A percentile compares a stretch with the other conserved stretches of the same genome.
Evolutionary conservation across 2,329 filamentous ascomycete genomes (phyloP).

Genomic region (Emergomyces orientalis): DNA sequence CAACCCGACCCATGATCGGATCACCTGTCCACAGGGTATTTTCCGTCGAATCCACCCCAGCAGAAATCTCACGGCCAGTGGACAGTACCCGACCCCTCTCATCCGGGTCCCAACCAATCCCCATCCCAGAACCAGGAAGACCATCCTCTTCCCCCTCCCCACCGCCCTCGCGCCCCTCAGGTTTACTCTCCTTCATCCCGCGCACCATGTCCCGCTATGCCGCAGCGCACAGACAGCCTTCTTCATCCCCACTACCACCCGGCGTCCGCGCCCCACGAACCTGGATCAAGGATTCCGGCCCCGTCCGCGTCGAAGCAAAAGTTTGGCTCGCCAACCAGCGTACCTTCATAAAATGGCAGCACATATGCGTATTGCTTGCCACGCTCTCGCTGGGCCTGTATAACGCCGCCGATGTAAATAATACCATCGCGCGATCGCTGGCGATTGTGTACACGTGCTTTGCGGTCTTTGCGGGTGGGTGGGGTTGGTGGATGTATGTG

Average conservation of each 20-base stretch:
- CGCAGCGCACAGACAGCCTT: slow-evolving; percentile 34
- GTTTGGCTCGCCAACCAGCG: slow-evolving; percentile 98
- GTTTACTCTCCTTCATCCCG: slow-evolving; percentile 64
- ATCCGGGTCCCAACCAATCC: background rate
- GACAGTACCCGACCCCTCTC: background rate
- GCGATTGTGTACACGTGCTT: slow-evolving; percentile 77
- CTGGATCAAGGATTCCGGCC: slow-evolving; percentile 92
- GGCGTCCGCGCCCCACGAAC: slow-evolving; percentile 76
- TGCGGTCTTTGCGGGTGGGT: slow-evolving; percentile 70
- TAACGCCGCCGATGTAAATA: slow-evolving; percentile 68
- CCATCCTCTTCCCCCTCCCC: slow-evolving; percentile 21
- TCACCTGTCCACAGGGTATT: slow-evolving; percentile 26
- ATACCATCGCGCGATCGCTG: slow-evolving; percentile 65
- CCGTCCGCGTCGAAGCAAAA: slow-evolving; percentile 89
- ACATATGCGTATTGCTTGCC: slow-evolving; percentile 81
- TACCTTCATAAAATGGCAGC: slow-evolving; percentile 98
- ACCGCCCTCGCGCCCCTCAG: slow-evolving; percentile 43
- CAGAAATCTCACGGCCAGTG: slow-evolving; percentile 1
- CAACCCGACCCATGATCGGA: slow-evolving; percentile 24
- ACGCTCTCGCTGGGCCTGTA: slow-evolving; percentile 75
- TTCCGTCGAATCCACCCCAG: slow-evolving; percentile 20
- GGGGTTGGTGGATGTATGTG: slow-evolving; percentile 81
- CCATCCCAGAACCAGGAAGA: background rate
- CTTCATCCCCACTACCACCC: slow-evolving; percentile 56
- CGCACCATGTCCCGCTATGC: slow-evolving; percentile 71